Evolutionary conservation across 2,329 filamentous ascomycete species (phyloP), one percentile per base, ranked within the genome.

Genomic region (Lasiodiplodia gonubiensis): DNA sequence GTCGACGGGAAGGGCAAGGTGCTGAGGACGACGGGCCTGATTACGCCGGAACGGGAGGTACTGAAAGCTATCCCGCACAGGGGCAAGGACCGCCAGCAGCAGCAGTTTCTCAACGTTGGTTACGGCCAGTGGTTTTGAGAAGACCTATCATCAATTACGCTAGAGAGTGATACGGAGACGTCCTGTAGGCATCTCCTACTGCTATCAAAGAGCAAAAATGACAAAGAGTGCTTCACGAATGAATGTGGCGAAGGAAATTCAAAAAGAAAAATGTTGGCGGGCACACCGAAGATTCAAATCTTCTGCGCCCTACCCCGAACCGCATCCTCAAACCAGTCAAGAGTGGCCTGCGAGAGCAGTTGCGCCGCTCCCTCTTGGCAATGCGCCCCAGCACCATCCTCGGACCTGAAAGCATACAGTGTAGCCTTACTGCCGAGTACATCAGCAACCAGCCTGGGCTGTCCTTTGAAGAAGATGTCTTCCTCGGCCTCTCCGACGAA

Each of bases 1-100:
- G 37, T 67, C 25, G 53, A 30, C 7, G 4, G 37, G 2, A 14
- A 63, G 16, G 65, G 65, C 11, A 63, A 18, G 33, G n/a, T 57
- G 7, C 25, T 57, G 35, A 33, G 53, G 33, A 57, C 53, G n/a
- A 57, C 53, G 2, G n/a, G n/a, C 1, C 8, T 39, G n/a, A 33
- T 4, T 2, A 16, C 33, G 4, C 23, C 35, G 8, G 53, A 57
- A 12, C 35, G 16, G 2, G 33, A 57, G 33, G 11, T 57, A 14
- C 12, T 42, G n/a, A 16, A 27, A 18, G 51, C 51, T 2, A 16
- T 46, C 0, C 42, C 42, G 10, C 42, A 46, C n/a, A 21, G n/a
- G 2, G 42, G 42, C 18, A 10, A 21, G n/a, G n/a, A n/a, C 10
- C n/a, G n/a, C 21, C 42, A n/a, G 42, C 42, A 46, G n/a, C 42